Percentiles rank a stretch among this genome's conserved stretches.
Evolutionary conservation across 306 rosid genomes (phyloP).

Genomic region (cucumber (Cucumis sativus)): Cucumber_9930_V3 NC_026657.2:13196501-13197000

Average conservation of each 20-base stretch:
- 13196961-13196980: too few relatives aligned
- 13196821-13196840: neutral
- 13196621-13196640: neutral
- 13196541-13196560: constrained; percentile 6
- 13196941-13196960: too few relatives aligned
- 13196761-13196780: too few relatives aligned
- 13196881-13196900: too few relatives aligned
- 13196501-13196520: too few relatives aligned
- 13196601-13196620: constrained; percentile 4
- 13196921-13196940: too few relatives aligned
- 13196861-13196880: neutral
- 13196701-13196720: neutral
- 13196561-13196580: neutral
- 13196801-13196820: neutral
- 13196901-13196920: too few relatives aligned
- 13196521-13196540: neutral
- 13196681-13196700: neutral
- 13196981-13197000: too few relatives aligned
- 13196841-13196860: neutral
- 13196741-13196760: neutral
- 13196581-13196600: neutral
- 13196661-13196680: neutral
- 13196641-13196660: neutral
- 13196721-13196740: neutral
- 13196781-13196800: neutral